Evolutionary conservation across 2,329 filamentous ascomycete genomes (phyloP), one percentile per base, ranked within the genome.

Genomic region (Penicillium polonicum): DNA sequence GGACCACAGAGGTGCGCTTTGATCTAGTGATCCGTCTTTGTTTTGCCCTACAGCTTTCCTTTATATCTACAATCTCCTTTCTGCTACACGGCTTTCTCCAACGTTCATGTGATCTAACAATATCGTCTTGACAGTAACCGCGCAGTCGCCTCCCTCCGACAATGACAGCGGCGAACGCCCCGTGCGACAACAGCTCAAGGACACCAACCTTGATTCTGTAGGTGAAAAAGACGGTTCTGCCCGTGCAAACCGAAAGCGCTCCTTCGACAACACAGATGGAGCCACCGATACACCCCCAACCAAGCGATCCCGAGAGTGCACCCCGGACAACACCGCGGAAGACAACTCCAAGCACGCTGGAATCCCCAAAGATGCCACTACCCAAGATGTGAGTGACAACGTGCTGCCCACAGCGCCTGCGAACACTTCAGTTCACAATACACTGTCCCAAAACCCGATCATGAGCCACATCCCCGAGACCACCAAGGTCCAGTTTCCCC

Each of bases 161-260:
- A 74, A 76, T 60, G 75, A 76, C 38, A 66, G 70, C 48, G 79
- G 81, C 59, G 84, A 86, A 69, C 80, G 79, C 59, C 83, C 83
- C 9, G 82, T 86, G 38, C 77, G 85, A 57, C 81, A 86, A 69
- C 83, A 85, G 72, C 74, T 88, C 53, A 82, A 85, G 71, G 82
- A 86, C 65, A 85, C 85, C 4, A 79, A 82, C n/a, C 85, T 87
- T 55, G 80, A 80, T 39, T 51, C 58, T n/a, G 50, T 63, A 62
- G 48, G 59, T 57, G 45, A 68, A 61, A 58, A 59, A n/a, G 55
- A 53, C 36, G 38, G 25, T 17, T 31, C 52, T 36, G 13, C 38
- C 3, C 46, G 42, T 17, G 66, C 64, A 48, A 66, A 68, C 27
- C 65, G 71, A 33, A 76, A 76, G 63, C 69, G 75, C 33, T 75